Base-by-base conservation (phyloP, 805 yeast species). In the Lipomyces kockii region DNA sequence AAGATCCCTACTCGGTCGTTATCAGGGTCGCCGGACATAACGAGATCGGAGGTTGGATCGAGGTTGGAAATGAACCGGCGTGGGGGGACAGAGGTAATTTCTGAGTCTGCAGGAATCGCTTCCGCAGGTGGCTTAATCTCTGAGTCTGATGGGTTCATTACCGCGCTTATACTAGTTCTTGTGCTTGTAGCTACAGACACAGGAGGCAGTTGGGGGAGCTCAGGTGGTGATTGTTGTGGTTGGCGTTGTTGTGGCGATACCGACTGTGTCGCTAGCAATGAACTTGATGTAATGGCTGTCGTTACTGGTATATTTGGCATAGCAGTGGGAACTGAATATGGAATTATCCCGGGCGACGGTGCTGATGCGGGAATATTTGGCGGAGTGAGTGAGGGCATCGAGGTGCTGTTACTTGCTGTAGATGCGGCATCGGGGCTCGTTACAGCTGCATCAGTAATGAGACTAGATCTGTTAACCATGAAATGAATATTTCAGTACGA, bases 21-120 rank as follows among this genome's bases (percentile, higher is more conserved):
- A 46, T 71, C 72, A 27, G 66, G 71, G 22, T 66, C 69, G 2
- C 73, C 74, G 1, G 61, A 68, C 71, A 60, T 61, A 8, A 72
- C 58, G 27, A 73, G 68, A 32, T 73, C 76, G 1, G 73, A 61
- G 1, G 73, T 62, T 2, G 76, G 76, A 58, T 69, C 74, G 54
- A 73, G 62, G 11, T 64, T 64, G 14, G 73, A 67, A 20, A 72
- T 60, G 60, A 72, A 73, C 57, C 71, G 68, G 12, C 70, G 59
- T n/a, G 66, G 63, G 6, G 46, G 39, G 0, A 63, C 61, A 4
- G 29, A 49, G 11, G 62, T 27, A 8, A 60, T 51, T 20, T 67
- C 70, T 8, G 63, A 32, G 14, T 63, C 69, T 4, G 58, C 58
- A 37, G 67, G 61, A 11, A 39, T 27, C 20, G 67, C 64, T n/a